A percentile compares a stretch with the other conserved stretches of the same genome.
Evolutionary conservation across 2,329 filamentous ascomycete genomes (phyloP).

Genomic region (Penicillium janthinellum): DNA sequence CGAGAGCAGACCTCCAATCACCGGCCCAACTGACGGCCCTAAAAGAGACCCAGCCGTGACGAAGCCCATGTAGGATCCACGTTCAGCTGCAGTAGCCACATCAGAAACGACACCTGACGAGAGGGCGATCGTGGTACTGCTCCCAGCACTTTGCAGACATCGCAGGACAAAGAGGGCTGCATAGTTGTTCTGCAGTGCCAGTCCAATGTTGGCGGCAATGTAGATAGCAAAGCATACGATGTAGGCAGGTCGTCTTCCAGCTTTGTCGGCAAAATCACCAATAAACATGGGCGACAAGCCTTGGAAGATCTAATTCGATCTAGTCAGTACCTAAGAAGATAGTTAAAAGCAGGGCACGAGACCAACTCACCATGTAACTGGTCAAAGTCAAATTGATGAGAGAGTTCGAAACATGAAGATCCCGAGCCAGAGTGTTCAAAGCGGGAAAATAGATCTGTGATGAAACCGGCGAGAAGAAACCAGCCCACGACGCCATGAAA

Average conservation of each 20-base stretch:
- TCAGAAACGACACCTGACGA: slow-evolving; percentile 45
- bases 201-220: slow-evolving; percentile 43
- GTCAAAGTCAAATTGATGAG: slow-evolving; percentile 33
- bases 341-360: not conserved
- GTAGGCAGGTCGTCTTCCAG: slow-evolving; percentile 55
- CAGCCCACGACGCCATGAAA: slow-evolving; percentile 34
- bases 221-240: slow-evolving; percentile 56
- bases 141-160: slow-evolving; percentile 46
- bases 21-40: slow-evolving; percentile 39
- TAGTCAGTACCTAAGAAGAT: slow-evolving; percentile 3
- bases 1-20: slow-evolving; percentile 39
- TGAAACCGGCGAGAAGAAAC: slow-evolving; percentile 49
- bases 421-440: slow-evolving; percentile 37
- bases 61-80: slow-evolving; percentile 47
- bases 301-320: slow-evolving; percentile 50
- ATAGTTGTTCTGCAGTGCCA: slow-evolving; percentile 43
- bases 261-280: slow-evolving; percentile 54
- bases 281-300: slow-evolving; percentile 56
- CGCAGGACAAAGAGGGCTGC: slow-evolving; percentile 42
- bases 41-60: slow-evolving; percentile 35
- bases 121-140: slow-evolving; percentile 45
- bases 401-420: slow-evolving; percentile 31
- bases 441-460: slow-evolving; percentile 50
- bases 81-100: slow-evolving; percentile 40
- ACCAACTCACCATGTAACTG: slow-evolving; percentile 27